Percentiles rank a stretch among this genome's conserved stretches.
Conservation (phyloP, 106 monocot genomes). For the Dendrobium catenatum region DNA sequence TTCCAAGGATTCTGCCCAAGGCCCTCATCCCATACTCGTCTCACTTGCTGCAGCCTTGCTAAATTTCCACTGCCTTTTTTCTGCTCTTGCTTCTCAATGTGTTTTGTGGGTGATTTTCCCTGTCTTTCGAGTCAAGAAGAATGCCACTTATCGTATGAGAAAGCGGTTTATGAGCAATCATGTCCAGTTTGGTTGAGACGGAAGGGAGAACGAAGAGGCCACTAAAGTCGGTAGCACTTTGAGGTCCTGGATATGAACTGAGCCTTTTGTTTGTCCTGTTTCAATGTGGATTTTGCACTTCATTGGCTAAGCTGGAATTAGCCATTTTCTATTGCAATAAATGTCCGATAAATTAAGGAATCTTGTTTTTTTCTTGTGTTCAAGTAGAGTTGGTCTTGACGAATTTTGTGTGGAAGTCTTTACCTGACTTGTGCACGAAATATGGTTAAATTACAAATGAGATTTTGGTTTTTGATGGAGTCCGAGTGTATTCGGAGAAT, state of each 20-base stretch:
- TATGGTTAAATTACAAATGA: neutral
- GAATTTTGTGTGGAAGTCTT: no score
- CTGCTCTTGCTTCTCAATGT: neutral
- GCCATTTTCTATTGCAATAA: neutral
- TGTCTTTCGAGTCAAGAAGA: neutral
- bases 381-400: no score
- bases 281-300: no score
- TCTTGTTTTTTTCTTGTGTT: neutral
- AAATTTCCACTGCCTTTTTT: no score
- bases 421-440: neutral
- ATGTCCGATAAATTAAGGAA: neutral
- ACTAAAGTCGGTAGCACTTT: neutral
- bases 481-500: no score
- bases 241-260: neutral
- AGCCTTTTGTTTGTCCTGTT: neutral
- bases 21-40: neutral
- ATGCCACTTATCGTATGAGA: slow-evolving; percentile 6
- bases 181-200: neutral
- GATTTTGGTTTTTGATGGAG: no score
- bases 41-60: neutral
- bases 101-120: neutral
- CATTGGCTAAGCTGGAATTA: no score
- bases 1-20: neutral
- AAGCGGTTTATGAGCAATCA: slow-evolving; percentile 7
- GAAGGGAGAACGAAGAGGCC: neutral